Conservation (phyloP, 2,329 filamentous ascomycete genomes). For the Myriosclerotinia curreyana region DNA sequence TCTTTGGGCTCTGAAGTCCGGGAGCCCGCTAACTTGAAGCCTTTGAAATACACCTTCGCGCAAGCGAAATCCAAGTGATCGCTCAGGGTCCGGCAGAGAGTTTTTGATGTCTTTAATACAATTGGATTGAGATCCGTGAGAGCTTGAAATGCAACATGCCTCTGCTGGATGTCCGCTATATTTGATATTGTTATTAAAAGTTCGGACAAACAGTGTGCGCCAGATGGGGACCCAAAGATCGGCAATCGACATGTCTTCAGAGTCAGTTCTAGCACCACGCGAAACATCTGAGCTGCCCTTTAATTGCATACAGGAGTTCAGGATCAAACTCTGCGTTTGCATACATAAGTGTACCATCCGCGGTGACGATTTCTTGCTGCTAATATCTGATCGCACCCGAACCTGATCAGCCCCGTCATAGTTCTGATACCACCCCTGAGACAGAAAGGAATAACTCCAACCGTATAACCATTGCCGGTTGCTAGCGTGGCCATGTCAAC, state of each 20-base stretch:
- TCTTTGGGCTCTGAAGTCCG: background rate
- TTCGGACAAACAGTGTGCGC: background rate
- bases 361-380: background rate
- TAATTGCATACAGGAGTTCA: background rate
- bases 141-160: background rate
- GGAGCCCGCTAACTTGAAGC: background rate
- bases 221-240: background rate
- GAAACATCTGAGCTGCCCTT: background rate
- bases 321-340: background rate
- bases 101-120: background rate
- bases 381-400: constrained; percentile 2
- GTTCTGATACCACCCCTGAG: background rate
- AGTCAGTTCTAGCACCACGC: background rate
- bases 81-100: background rate
- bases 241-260: background rate
- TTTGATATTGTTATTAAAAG: background rate
- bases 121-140: constrained; percentile 2
- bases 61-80: constrained; percentile 10
- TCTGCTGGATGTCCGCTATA: constrained; percentile 2
- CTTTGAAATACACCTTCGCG: background rate
- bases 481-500: background rate
- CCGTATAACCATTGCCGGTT: background rate
- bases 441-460: constrained; percentile 7
- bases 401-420: background rate
- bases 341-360: background rate